phyloP scores from a whole-genome alignment of 2,329 filamentous ascomycete genomes.

The Mariannaea elegans region DNA sequence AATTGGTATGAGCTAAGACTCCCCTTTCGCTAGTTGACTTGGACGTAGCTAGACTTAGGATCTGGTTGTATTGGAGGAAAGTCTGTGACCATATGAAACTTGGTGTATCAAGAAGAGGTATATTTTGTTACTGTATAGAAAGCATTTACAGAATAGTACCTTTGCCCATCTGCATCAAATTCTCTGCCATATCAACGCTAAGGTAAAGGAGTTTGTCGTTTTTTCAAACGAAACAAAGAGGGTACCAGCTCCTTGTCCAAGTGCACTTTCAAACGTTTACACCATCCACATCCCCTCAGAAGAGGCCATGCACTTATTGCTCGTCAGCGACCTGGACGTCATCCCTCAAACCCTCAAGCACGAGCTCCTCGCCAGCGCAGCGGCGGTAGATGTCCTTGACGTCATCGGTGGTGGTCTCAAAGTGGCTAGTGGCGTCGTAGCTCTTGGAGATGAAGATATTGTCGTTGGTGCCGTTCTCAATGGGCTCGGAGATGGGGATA shows the following conservation, averaged over 20 bases:
- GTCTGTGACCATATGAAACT: background rate
- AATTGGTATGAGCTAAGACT: no score
- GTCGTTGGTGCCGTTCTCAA: conserved; percentile 83
- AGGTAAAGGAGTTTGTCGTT: conserved; percentile 16
- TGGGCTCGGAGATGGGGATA: conserved; percentile 92
- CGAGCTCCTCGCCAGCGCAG: conserved; percentile 83
- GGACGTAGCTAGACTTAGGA: no score
- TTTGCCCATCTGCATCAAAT: conserved; percentile 15
- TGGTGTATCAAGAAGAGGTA: conserved; percentile 41
- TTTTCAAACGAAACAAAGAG: conserved; percentile 15
- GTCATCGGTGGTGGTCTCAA: conserved; percentile 91
- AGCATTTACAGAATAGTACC: conserved; percentile 31
- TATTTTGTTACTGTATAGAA: conserved; percentile 35
- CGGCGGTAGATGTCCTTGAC: conserved; percentile 93
- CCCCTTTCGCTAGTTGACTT: no score
- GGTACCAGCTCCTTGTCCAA: conserved; percentile 5
- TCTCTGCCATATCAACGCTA: conserved; percentile 22
- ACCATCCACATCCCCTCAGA: conserved; percentile 2
- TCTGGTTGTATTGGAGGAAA: background rate
- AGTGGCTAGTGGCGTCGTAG: conserved; percentile 98
- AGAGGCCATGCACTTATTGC: conserved; percentile 49
- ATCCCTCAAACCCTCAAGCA: conserved; percentile 87
- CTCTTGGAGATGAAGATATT: conserved; percentile 98
- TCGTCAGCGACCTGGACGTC: conserved; percentile 78
- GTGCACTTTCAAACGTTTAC: conserved; percentile 19